These are phyloP conservation scores for Fallopia convolvulus DNA, from an alignment of 148 eudicot genomes.

Conservation along the genomic window DNA sequence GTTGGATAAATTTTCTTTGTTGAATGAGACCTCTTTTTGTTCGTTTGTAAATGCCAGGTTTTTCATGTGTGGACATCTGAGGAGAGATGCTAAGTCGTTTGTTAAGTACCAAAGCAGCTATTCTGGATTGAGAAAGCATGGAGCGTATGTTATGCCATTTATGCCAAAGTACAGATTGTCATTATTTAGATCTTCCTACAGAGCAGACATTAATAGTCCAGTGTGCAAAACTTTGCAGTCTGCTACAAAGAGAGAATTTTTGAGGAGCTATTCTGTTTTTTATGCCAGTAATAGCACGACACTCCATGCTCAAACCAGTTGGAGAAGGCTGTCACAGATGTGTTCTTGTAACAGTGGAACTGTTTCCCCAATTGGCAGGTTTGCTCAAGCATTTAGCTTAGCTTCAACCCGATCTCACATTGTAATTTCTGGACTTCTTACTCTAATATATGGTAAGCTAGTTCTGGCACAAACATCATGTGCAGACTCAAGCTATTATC, in stretches of 20 bases:
- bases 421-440: conserved; percentile 61
- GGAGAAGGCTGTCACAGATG: conserved; percentile 46
- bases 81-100: conserved; percentile 32
- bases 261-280: conserved; percentile 27
- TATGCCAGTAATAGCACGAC: conserved; percentile 27
- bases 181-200: conserved; percentile 23
- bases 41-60: conserved; percentile 43
- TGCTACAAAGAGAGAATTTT: conserved; percentile 22
- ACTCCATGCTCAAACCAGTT: conserved; percentile 60
- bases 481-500: conserved; percentile 43
- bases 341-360: conserved; percentile 18
- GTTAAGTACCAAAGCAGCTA: conserved; percentile 20
- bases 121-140: conserved; percentile 34
- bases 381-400: conserved; percentile 75
- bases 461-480: conserved; percentile 34
- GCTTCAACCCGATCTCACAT: conserved; percentile 64
- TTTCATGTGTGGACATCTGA: conserved; percentile 42
- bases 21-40: background rate
- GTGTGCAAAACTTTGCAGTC: conserved; percentile 18
- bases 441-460: conserved; percentile 46
- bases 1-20: background rate
- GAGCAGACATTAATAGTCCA: conserved; percentile 20
- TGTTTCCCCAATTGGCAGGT: conserved; percentile 29
- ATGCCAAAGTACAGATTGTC: conserved; percentile 32
- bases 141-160: conserved; percentile 19